Percentiles rank a stretch among this genome's conserved stretches.
Evolutionary conservation across 352 stramenopile species (phyloP).

Genomic region (Pythium periplocum): DNA sequence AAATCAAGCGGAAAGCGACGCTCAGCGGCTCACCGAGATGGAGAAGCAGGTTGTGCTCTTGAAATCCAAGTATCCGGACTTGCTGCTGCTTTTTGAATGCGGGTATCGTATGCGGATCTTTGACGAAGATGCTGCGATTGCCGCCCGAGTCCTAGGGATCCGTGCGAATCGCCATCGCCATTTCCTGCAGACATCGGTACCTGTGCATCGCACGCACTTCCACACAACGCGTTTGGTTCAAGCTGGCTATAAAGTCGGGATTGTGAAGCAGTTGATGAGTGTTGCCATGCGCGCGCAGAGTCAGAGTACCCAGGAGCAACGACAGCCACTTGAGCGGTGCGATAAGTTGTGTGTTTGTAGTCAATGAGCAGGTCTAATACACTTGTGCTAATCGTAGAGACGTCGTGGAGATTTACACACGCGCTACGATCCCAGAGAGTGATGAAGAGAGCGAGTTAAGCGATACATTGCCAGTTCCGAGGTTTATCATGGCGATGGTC

Average conservation of each 20-base stretch:
- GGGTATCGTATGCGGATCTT: slow-evolving; percentile 83
- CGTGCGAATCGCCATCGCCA: slow-evolving; percentile 23
- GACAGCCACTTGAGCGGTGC: slow-evolving; percentile 34
- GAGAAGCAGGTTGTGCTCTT: slow-evolving; percentile 69
- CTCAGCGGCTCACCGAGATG: slow-evolving; percentile 43
- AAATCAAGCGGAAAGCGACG: neutral
- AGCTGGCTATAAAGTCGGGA: slow-evolving; percentile 49
- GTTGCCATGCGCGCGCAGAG: slow-evolving; percentile 12
- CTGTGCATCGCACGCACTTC: slow-evolving; percentile 30
- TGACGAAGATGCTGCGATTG: slow-evolving; percentile 55
- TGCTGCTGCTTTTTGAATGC: slow-evolving; percentile 70
- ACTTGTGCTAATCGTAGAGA: slow-evolving; percentile 12
- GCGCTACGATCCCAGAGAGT: slow-evolving; percentile 31
- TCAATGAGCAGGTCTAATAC: neutral
- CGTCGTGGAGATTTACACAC: slow-evolving; percentile 40
- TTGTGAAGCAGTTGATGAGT: slow-evolving; percentile 66
- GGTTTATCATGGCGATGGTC: slow-evolving; percentile 35
- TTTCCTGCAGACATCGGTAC: slow-evolving; percentile 50
- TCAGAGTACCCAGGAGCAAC: neutral
- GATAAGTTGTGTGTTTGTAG: slow-evolving; percentile 12
- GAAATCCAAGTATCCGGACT: slow-evolving; percentile 29
- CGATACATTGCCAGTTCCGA: neutral
- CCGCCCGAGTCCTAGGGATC: slow-evolving; percentile 31
- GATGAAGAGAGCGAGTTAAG: slow-evolving; percentile 4
- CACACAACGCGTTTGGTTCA: slow-evolving; percentile 39